Evolutionary conservation across 2,329 filamentous ascomycete species (phyloP).

Genomic region (Gliomastix tumulicola): DNA sequence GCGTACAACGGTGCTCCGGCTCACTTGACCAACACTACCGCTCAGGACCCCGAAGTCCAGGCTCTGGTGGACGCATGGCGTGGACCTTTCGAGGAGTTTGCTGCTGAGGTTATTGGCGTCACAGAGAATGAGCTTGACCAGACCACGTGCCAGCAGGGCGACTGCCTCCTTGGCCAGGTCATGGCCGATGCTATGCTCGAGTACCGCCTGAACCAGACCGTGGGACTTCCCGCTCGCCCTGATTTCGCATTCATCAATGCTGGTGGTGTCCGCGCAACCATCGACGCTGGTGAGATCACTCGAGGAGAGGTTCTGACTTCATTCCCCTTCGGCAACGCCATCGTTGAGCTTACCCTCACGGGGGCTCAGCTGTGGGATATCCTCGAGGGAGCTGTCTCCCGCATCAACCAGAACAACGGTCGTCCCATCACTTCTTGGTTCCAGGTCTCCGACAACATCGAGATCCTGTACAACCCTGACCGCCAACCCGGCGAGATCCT

Average conservation of each 20-base stretch:
- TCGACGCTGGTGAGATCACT: slow-evolving; percentile 55
- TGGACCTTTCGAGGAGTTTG: slow-evolving; percentile 52
- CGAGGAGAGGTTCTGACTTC: slow-evolving; percentile 56
- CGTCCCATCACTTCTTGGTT: slow-evolving; percentile 49
- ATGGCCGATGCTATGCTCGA: slow-evolving; percentile 54
- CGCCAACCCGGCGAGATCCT: slow-evolving; percentile 41
- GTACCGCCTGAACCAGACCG: slow-evolving; percentile 45
- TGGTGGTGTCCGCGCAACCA: slow-evolving; percentile 57
- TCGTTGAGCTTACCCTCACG: slow-evolving; percentile 48
- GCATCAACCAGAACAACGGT: slow-evolving; percentile 46
- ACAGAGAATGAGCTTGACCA: slow-evolving; percentile 52
- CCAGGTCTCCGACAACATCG: slow-evolving; percentile 51
- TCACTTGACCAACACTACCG: slow-evolving; percentile 54
- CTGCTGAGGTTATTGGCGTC: slow-evolving; percentile 47
- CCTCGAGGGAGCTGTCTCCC: slow-evolving; percentile 51
- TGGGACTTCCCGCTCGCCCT: slow-evolving; percentile 20
- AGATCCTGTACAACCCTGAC: slow-evolving; percentile 48
- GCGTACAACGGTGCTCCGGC: slow-evolving; percentile 58
- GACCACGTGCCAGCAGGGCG: slow-evolving; percentile 45
- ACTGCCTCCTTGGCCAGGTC: slow-evolving; percentile 51
- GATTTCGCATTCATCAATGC: slow-evolving; percentile 57
- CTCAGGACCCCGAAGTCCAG: slow-evolving; percentile 49
- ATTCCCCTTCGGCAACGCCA: slow-evolving; percentile 60
- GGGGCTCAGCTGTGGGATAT: slow-evolving; percentile 50
- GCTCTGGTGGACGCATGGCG: slow-evolving; percentile 52